Base-by-base conservation (phyloP, 2,329 filamentous ascomycete species). In the Paracoccidioides lutzii region DNA sequence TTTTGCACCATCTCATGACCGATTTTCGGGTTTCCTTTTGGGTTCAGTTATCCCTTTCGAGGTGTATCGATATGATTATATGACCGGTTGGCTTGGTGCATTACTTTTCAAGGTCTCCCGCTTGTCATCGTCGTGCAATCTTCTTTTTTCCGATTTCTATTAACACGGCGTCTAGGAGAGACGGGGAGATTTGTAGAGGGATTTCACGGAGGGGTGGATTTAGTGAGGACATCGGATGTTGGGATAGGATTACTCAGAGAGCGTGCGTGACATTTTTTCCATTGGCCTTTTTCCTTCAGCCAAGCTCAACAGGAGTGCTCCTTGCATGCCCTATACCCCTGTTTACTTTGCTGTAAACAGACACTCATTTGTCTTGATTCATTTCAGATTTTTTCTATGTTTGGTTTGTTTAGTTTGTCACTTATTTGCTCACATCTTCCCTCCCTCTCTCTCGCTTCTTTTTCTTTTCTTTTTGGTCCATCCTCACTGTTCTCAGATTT, bases 51-150 rank as follows among this genome's bases (percentile, higher is more conserved):
- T 10, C 22, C 3, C 37, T 41, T 35, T 35, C 41, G 49, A 30
- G 37, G 41, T 52, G 49, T 42, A n/a, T 52, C 49, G 22, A 52
- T 42, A 52, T 42, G 43, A 52, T 48, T 48, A 52, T 55, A 49
- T 49, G 53, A 55, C 41, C 37, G 37, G 49, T 52, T 52, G 37
- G 35, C 37, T 52, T 41, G 49, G 49, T 41, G 37, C 49, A 52
- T 41, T 22, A 22, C 2, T 46, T 52, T 52, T 41, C 37, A 52
- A 52, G 37, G 37, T 48, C 22, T 54, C 54, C 46, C 7, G 9
- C 52, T 45, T 52, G 22, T 44, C 37, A 8, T 38, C 3, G 32
- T 5, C 33, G 2, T 5, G 5, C 15, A 15, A 15, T 37, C 14
- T 42, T 52, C 32, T 41, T 41, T 52, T 14, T 50, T 50, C 15